Base-by-base conservation (phyloP, 306 rosid genomes). In the Astragalus glycyphyllos region DNA sequence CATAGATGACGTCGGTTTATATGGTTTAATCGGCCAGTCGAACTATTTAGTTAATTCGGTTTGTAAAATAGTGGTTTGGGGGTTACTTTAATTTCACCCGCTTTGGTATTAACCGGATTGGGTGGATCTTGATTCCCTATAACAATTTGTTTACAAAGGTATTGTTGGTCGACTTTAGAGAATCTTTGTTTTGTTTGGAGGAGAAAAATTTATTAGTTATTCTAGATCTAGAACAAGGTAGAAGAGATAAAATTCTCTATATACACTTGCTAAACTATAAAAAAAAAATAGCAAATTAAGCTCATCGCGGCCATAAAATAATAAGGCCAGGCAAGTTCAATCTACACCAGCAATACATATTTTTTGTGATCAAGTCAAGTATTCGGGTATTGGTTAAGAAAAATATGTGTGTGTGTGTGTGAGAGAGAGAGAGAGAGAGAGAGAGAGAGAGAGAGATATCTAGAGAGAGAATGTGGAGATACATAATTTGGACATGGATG, bases 131-230 rank as follows among this genome's bases (percentile, higher is more conserved):
- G 48, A 34, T 74, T 64, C 63, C 63, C 64, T 51, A 23, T 71
- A 55, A 49, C 45, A 63, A 69, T 62, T 77, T 76, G 79, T 13
- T 1, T 75, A 12, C 59, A 77, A 75, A 76, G 31, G 47, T 65
- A 60, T 73, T 65, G 46, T 58, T 44, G 64, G 85, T 82, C 74
- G 84, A 73, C 75, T 15, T 59, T 8, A 4, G 64, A 85, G 96
- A 84, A 89, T 89, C 88, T 82, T 80, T 78, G 86, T 82, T 82
- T 77, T 82, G 78, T 84, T 72, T 74, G 47, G 45, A 79, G 66
- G 60, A 49, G 48, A 48, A 49, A 60, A 40, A 80, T 44, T 73
- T 42, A 62, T 60, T 66, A 80, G 44, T 70, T 42, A 62, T 60
- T 70, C 79, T 76, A 29, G 49, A 74, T 70, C 79, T 76, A 29